Conservation (phyloP, 225 moss, liverwort and hornwort genomes). For the Polytrichum commune region DNA sequence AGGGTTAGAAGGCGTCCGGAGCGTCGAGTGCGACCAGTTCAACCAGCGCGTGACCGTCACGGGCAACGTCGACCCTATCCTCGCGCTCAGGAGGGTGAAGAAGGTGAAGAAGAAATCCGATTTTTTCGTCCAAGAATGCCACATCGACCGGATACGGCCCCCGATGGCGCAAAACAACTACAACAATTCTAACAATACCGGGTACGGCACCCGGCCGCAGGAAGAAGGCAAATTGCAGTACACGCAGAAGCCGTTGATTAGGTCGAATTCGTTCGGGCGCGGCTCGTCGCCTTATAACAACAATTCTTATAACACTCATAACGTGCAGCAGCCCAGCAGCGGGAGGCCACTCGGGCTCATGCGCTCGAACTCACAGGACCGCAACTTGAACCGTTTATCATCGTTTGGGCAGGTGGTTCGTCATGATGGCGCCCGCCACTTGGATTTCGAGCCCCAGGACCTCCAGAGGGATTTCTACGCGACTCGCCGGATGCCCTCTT, state of each 20-base stretch:
- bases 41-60: conserved; percentile 47
- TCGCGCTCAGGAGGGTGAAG: conserved; percentile 25
- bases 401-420: conserved; percentile 19
- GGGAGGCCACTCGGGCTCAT: background rate
- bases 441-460: conserved; percentile 14
- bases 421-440: background rate
- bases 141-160: conserved; percentile 16
- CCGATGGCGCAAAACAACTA: conserved; percentile 5
- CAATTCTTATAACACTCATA: no score
- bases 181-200: background rate
- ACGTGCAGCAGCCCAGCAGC: no score
- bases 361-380: conserved; percentile 32
- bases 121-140: conserved; percentile 23
- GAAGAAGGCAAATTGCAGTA: conserved; percentile 15
- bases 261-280: conserved; percentile 39
- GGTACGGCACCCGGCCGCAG: no score
- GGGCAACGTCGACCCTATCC: conserved; percentile 35
- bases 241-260: conserved; percentile 18
- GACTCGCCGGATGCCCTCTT: conserved; percentile 35
- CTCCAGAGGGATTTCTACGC: conserved; percentile 5
- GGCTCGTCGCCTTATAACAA: no score
- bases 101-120: conserved; percentile 38
- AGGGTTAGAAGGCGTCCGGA: conserved; percentile 27
- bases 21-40: conserved; percentile 41
- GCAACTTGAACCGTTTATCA: conserved; percentile 19